Evolutionary conservation across 2,329 filamentous ascomycete species (phyloP).

Genomic region (Aspergillus terreus): DNA sequence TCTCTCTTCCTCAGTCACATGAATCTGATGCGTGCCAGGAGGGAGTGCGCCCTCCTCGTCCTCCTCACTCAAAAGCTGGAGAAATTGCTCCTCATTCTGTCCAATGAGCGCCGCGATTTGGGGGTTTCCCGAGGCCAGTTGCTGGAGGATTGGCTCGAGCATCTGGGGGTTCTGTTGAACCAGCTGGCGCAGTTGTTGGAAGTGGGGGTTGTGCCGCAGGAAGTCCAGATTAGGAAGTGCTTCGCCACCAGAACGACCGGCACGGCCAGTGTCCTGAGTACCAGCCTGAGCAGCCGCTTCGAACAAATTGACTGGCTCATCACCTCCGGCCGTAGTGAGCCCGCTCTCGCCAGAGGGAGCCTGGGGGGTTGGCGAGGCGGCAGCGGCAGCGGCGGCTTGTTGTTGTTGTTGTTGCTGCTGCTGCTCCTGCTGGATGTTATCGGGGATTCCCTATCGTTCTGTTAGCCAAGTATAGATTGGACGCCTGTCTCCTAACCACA

Average conservation of each 20-base stretch:
- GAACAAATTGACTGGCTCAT: conserved; percentile 79
- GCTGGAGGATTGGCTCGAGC: conserved; percentile 96
- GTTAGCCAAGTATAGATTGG: neutral
- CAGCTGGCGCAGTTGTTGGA: conserved; percentile 94
- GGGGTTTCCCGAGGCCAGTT: conserved; percentile 91
- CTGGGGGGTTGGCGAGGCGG: conserved; percentile 37
- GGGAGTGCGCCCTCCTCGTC: conserved; percentile 75
- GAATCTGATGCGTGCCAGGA: conserved; percentile 82
- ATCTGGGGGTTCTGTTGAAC: conserved; percentile 98
- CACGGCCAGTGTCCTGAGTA: conserved; percentile 44
- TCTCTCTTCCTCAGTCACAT: conserved; percentile 91
- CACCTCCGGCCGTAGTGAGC: conserved; percentile 40
- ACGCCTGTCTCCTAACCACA: conserved; percentile 11
- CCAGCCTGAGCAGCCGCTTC: conserved; percentile 82
- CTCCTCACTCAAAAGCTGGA: conserved; percentile 85
- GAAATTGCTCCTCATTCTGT: conserved; percentile 87
- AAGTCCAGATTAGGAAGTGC: conserved; percentile 83
- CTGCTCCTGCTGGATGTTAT: conserved; percentile 66
- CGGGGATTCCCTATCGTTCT: conserved; percentile 73
- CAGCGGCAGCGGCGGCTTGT: conserved; percentile 44
- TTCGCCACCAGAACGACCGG: conserved; percentile 48
- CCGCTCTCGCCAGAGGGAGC: conserved; percentile 27
- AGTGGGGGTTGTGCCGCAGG: conserved; percentile 90
- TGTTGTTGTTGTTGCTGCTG: conserved; percentile 56
- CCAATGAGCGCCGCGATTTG: conserved; percentile 90